A percentile compares a stretch with the other conserved stretches of the same genome.
phyloP scores from a whole-genome alignment of 2,329 filamentous ascomycete species.

The Pestalotiopsis sp. region DNA sequence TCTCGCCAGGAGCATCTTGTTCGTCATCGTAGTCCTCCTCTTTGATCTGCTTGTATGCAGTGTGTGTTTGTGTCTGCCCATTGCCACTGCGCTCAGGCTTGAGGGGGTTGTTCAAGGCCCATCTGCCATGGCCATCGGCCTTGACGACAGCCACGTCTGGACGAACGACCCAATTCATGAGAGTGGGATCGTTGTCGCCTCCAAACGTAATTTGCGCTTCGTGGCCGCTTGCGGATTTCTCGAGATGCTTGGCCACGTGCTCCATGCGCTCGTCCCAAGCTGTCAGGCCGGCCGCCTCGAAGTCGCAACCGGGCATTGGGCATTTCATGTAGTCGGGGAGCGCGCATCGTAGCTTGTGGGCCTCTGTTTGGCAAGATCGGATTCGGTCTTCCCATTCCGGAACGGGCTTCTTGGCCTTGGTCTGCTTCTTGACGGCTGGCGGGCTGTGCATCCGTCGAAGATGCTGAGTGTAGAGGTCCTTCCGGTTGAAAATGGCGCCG shows the following conservation, averaged over 20 bases:
- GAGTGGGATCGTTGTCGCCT: conserved; percentile 26
- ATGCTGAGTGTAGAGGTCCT: conserved; percentile 90
- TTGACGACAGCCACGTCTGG: conserved; percentile 30
- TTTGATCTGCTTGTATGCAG: not conserved
- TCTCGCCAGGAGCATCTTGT: conserved; percentile 30
- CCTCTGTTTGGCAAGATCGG: conserved; percentile 56
- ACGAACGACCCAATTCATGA: conserved; percentile 31
- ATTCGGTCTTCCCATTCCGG: conserved; percentile 55
- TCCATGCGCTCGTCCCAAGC: conserved; percentile 87
- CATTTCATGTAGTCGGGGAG: conserved; percentile 65
- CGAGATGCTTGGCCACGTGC: conserved; percentile 81
- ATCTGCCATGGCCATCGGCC: conserved; percentile 23
- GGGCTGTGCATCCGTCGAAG: conserved; percentile 81
- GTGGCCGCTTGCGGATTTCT: conserved; percentile 46
- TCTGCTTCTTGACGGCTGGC: conserved; percentile 39
- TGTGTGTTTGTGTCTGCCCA: conserved; percentile 12
- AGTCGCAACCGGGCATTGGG: conserved; percentile 60
- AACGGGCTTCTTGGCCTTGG: conserved; percentile 35
- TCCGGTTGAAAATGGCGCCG: conserved; percentile 77
- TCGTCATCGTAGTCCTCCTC: not conserved
- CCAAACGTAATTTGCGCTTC: conserved; percentile 30
- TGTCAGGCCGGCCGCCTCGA: conserved; percentile 59
- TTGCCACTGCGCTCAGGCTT: conserved; percentile 18
- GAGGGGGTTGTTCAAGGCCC: conserved; percentile 30
- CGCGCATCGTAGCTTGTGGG: conserved; percentile 59